A percentile compares a stretch with the other conserved stretches of the same genome.
Conservation (phyloP, 1,284 basidiomycete species). For the Tylopilus sp. region DNA sequence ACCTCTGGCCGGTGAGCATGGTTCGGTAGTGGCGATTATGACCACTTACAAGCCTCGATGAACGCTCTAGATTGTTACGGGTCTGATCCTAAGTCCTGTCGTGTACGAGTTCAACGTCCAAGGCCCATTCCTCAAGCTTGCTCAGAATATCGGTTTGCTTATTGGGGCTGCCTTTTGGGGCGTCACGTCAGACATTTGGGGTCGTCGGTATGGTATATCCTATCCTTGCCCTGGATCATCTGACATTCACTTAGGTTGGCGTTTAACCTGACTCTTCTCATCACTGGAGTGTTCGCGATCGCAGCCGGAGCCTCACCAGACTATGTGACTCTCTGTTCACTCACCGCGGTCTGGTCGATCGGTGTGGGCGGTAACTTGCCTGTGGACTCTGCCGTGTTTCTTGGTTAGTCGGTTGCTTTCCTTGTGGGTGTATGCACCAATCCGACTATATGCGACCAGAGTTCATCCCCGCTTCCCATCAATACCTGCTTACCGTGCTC, state of each 20-base stretch:
- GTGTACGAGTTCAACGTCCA: conserved; percentile 54
- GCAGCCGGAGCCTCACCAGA: conserved; percentile 60
- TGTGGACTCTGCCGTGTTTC: conserved; percentile 77
- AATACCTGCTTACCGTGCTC: conserved; percentile 62
- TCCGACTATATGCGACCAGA: conserved; percentile 36
- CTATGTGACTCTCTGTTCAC: conserved; percentile 49
- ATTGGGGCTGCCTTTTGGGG: conserved; percentile 67
- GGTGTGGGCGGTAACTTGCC: conserved; percentile 75
- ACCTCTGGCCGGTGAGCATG: conserved; percentile 59
- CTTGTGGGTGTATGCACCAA: background rate
- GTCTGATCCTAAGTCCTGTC: conserved; percentile 56
- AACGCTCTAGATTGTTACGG: conserved; percentile 47
- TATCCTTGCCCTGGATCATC: background rate
- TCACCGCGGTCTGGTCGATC: conserved; percentile 57
- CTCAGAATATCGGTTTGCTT: conserved; percentile 59
- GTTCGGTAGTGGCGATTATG: background rate
- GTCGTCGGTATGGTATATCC: conserved; percentile 42
- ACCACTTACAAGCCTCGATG: background rate
- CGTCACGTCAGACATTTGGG: conserved; percentile 60
- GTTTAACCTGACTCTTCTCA: conserved; percentile 74
- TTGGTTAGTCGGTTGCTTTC: conserved; percentile 47
- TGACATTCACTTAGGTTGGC: conserved; percentile 47
- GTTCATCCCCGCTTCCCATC: conserved; percentile 59
- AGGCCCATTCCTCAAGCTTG: conserved; percentile 55
- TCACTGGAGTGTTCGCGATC: conserved; percentile 67